phyloP scores from a whole-genome alignment of 2,329 filamentous ascomycete genomes.

The Aspergillus phoenicis region DNA sequence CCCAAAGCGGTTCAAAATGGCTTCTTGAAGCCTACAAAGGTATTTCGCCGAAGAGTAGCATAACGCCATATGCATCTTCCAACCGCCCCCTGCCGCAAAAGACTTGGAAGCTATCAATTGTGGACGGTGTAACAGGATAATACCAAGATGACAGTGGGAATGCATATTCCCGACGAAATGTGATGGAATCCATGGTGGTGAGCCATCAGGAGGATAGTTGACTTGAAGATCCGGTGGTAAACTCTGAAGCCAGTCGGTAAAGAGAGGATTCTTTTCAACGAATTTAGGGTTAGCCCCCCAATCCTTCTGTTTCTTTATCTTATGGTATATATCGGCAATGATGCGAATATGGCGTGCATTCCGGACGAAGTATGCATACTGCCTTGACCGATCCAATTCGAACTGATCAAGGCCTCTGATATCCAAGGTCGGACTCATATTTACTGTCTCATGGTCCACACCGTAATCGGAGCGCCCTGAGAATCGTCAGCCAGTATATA shows the following conservation, averaged over 20 bases:
- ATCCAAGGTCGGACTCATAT: slow-evolving; percentile 68
- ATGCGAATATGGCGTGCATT: slow-evolving; percentile 76
- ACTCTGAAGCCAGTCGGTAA: slow-evolving; percentile 73
- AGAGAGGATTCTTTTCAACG: slow-evolving; percentile 74
- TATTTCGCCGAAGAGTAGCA: slow-evolving; percentile 84
- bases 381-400: slow-evolving; percentile 76
- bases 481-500: slow-evolving; percentile 19
- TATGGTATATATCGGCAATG: slow-evolving; percentile 74
- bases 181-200: slow-evolving; percentile 79
- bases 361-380: slow-evolving; percentile 79
- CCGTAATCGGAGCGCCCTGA: slow-evolving; percentile 76
- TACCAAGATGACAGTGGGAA: slow-evolving; percentile 80
- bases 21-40: slow-evolving; percentile 84
- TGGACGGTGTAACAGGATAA: slow-evolving; percentile 85
- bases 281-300: slow-evolving; percentile 88
- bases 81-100: slow-evolving; percentile 68
- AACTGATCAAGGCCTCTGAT: slow-evolving; percentile 69
- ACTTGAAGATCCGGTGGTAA: slow-evolving; percentile 78
- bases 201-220: slow-evolving; percentile 74
- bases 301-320: slow-evolving; percentile 73
- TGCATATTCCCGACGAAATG: slow-evolving; percentile 89
- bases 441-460: slow-evolving; percentile 73
- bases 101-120: slow-evolving; percentile 79
- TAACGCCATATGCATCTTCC: slow-evolving; percentile 85
- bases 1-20: slow-evolving; percentile 74